Evolutionary conservation across 2,329 filamentous ascomycete genomes (phyloP).

Genomic region (Tolypocladium inflatum): DNA sequence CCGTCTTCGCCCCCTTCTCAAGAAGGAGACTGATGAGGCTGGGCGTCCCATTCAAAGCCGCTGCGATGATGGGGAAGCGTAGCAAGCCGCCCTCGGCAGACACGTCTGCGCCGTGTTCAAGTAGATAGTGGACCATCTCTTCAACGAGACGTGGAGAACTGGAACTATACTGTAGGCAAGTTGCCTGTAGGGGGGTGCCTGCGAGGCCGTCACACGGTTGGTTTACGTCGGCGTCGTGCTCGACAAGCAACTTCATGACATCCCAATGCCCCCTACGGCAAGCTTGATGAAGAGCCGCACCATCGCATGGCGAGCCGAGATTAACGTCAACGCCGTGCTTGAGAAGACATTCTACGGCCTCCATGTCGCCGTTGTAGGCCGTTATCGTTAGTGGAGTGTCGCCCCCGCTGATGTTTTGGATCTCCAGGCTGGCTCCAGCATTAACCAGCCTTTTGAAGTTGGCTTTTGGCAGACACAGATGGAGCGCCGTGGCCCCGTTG

Average conservation of each 20-base stretch:
- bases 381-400: not conserved
- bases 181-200: not conserved
- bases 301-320: not conserved
- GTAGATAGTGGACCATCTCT: not conserved
- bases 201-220: not conserved
- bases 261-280: not conserved
- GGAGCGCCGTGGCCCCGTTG: not conserved
- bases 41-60: not conserved
- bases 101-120: not conserved
- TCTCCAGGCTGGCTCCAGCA: not conserved
- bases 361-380: not conserved
- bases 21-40: not conserved
- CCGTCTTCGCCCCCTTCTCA: not conserved
- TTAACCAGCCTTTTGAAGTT: not conserved
- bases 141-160: not conserved
- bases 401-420: not conserved
- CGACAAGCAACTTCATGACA: not conserved
- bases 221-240: not conserved
- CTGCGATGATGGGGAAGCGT: not conserved
- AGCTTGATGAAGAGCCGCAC: not conserved
- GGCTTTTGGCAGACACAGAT: not conserved
- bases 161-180: not conserved
- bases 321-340: not conserved
- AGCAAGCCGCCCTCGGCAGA: not conserved
- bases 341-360: not conserved